phyloP scores from a whole-genome alignment of 2,329 filamentous ascomycete genomes.

The Cordyceps fumosorosea region DNA sequence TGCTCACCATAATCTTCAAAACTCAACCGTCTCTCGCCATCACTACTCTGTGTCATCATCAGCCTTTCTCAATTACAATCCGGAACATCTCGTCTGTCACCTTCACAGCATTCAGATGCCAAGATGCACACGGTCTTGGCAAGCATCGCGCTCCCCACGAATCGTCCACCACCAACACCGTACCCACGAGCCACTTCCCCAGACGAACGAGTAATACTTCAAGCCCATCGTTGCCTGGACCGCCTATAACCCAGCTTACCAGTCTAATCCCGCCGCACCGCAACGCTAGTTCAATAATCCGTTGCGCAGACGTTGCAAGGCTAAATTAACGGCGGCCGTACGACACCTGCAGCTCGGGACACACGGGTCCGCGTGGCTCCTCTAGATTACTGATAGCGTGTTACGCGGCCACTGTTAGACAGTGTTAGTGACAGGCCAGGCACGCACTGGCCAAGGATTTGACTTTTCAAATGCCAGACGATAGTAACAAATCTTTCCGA shows the following conservation, averaged over 20 bases:
- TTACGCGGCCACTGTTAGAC: background rate
- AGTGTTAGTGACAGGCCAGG: background rate
- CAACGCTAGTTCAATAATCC: background rate
- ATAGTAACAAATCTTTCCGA: background rate
- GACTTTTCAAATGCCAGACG: background rate
- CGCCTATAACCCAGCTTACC: no score
- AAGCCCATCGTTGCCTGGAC: background rate
- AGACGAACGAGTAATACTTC: background rate
- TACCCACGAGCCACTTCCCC: slow-evolving; percentile 9
- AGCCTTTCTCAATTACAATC: background rate
- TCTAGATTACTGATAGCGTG: background rate
- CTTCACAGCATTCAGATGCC: background rate
- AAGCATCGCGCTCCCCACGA: background rate
- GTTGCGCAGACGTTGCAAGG: background rate
- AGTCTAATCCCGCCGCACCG: background rate
- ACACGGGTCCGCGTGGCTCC: slow-evolving; percentile 6
- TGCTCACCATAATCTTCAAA: background rate
- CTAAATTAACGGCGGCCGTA: background rate
- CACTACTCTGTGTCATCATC: background rate
- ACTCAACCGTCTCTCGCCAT: no score
- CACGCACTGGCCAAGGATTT: background rate
- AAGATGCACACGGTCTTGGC: background rate
- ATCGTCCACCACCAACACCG: background rate
- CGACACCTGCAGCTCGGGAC: background rate
- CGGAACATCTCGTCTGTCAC: background rate